Base-by-base conservation (phyloP, 2,329 filamentous ascomycete species). In the Lachnellula cervina region DNA sequence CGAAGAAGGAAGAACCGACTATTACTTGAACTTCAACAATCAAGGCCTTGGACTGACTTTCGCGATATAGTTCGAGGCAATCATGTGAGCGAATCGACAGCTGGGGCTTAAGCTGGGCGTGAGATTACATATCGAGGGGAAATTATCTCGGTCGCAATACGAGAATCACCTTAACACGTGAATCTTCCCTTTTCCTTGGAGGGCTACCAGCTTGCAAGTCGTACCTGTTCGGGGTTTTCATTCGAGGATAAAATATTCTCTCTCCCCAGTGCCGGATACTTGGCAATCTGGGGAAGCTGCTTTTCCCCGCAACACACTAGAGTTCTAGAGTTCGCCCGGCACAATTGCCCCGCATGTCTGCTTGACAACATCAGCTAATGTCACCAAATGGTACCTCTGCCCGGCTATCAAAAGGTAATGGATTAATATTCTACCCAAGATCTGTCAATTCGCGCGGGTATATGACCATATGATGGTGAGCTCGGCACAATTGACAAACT, bases 161-260 rank as follows among this genome's bases (percentile, higher is more conserved):
- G 38, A 17, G 38, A n/a, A 16, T 4, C 38, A 16, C 17, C 16
- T 7, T 13, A 4, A 42, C 38, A 42, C 38, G 38, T n/a, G 17
- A 4, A n/a, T 42, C 9, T 42, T 2, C 3, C 11, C 25, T 9
- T 28, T 28, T 28, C 6, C 25, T 28, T 8, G 8, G 25, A 28
- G 14, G 37, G 37, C 7, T 16, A 40, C 37, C 17, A 28, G 25
- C 37, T 40, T 14, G 11, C 14, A 16, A 17, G 37, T 16, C 16
- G 38, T 2, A 5, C 3, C 38, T n/a, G 38, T 4, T 42, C 37
- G 3, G 14, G 37, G 38, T 35, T 34, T 34, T 13, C 28, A 49
- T 49, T 49, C 46, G 46, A 49, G 46, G 46, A 49, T 34, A 49
- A 49, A 49, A 49, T 34, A 19, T 16, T 13, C 46, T 13, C 32